Evolutionary conservation across 2,329 filamentous ascomycete species (phyloP).

Genomic region (Colletotrichum sp.): DNA sequence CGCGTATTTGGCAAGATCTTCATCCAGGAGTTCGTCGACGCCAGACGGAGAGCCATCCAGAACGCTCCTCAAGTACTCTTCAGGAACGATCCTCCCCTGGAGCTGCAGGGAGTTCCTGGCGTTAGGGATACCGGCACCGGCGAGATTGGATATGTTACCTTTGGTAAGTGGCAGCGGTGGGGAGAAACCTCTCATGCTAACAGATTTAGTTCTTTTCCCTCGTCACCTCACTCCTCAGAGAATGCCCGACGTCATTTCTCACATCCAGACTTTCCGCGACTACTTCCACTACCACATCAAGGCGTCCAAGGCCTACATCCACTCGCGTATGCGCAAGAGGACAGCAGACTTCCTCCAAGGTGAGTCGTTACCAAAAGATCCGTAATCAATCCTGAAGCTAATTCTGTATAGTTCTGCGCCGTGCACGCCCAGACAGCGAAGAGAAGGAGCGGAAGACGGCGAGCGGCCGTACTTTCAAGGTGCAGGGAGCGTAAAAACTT

Average conservation of each 20-base stretch:
- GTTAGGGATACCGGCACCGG: constrained; percentile 76
- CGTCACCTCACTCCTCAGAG: constrained; percentile 90
- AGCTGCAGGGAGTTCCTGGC: constrained; percentile 87
- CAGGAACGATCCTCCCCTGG: constrained; percentile 90
- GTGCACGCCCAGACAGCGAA: constrained; percentile 92
- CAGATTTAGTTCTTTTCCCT: constrained; percentile 81
- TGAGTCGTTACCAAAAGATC: constrained; percentile 44
- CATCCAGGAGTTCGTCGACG: constrained; percentile 98
- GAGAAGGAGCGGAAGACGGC: constrained; percentile 99
- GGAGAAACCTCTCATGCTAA: constrained; percentile 16
- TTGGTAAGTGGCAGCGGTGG: constrained; percentile 66
- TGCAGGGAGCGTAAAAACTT: constrained; percentile 36
- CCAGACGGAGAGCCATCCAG: constrained; percentile 91
- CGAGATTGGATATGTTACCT: constrained; percentile 97
- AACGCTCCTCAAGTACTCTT: constrained; percentile 98
- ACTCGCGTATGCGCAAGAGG: constrained; percentile 95
- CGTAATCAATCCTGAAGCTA: not conserved
- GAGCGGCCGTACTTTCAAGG: constrained; percentile 89
- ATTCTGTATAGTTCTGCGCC: constrained; percentile 75
- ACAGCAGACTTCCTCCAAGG: constrained; percentile 98
- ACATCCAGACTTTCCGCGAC: constrained; percentile 99
- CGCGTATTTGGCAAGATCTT: constrained; percentile 98
- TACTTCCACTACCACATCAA: constrained; percentile 99
- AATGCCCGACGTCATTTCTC: constrained; percentile 94
- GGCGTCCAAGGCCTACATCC: constrained; percentile 98